phyloP scores from a whole-genome alignment of 2,329 filamentous ascomycete genomes.

The Stachybotrys chartarum region DNA sequence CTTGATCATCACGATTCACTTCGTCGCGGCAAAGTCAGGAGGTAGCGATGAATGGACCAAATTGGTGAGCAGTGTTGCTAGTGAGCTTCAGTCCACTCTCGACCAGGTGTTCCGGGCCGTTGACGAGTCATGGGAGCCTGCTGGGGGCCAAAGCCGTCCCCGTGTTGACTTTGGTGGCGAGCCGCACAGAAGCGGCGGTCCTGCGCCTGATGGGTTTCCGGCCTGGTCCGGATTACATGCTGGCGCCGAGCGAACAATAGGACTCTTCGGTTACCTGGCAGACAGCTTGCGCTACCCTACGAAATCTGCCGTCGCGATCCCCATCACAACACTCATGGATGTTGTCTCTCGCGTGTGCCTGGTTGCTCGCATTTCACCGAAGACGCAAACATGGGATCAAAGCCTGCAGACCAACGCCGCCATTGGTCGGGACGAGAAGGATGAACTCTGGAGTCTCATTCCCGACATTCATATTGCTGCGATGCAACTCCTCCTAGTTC shows the following conservation, averaged over 20 bases:
- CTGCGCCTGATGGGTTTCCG: constrained; percentile 46
- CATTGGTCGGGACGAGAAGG: constrained; percentile 72
- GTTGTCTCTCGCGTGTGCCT: constrained; percentile 63
- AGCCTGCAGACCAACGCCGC: constrained; percentile 62
- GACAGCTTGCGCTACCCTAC: constrained; percentile 59
- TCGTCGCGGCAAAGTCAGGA: constrained; percentile 74
- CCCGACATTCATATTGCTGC: constrained; percentile 67
- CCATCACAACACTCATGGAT: constrained; percentile 61
- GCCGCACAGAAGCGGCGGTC: constrained; percentile 36
- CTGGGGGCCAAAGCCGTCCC: constrained; percentile 39
- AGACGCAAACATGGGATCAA: constrained; percentile 37
- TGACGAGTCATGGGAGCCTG: constrained; percentile 74
- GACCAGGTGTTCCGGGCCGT: constrained; percentile 74
- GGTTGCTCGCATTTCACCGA: constrained; percentile 47
- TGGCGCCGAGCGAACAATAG: constrained; percentile 62
- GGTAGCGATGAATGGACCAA: constrained; percentile 73
- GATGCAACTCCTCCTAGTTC: constrained; percentile 51
- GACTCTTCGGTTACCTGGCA: constrained; percentile 58
- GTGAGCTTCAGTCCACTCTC: constrained; percentile 61
- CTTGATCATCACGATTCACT: constrained; percentile 64
- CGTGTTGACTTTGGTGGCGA: constrained; percentile 37
- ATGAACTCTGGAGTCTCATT: constrained; percentile 66
- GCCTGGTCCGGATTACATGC: constrained; percentile 68
- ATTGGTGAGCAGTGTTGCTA: constrained; percentile 53
- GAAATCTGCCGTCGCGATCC: constrained; percentile 56